Percentiles rank a stretch among this genome's conserved stretches.
Conservation (phyloP, 2,329 filamentous ascomycete genomes). For the Hansfordia pulvinata region DNA sequence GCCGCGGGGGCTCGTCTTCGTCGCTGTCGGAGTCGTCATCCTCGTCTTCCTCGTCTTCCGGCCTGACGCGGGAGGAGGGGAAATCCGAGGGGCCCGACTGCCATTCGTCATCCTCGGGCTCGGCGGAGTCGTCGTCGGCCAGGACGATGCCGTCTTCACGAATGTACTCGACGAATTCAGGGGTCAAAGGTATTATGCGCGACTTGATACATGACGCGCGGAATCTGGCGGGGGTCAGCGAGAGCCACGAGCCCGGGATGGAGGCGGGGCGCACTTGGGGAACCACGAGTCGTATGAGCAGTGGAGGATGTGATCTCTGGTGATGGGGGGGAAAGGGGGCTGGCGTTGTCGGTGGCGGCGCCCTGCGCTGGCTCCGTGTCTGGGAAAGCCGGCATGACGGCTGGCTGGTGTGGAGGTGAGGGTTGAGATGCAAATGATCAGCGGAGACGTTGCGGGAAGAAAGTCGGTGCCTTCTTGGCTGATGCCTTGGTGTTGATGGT, state of each 20-base stretch:
- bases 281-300: constrained; percentile 95
- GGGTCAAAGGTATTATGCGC: constrained; percentile 63
- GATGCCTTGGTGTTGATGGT: neutral
- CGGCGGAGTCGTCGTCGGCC: constrained; percentile 47
- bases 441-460: too few relatives aligned
- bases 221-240: constrained; percentile 38
- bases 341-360: constrained; percentile 5
- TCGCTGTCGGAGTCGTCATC: constrained; percentile 31
- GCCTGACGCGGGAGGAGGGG: constrained; percentile 16
- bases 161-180: constrained; percentile 72
- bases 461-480: too few relatives aligned
- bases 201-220: constrained; percentile 74
- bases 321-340: constrained; percentile 61
- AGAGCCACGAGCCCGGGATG: neutral
- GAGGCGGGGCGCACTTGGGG: constrained; percentile 41
- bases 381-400: constrained; percentile 15
- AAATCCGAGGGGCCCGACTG: constrained; percentile 31
- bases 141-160: constrained; percentile 87
- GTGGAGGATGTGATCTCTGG: constrained; percentile 76
- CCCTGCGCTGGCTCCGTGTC: constrained; percentile 8
- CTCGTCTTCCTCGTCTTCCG: constrained; percentile 19
- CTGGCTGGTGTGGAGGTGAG: too few relatives aligned
- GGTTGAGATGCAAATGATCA: too few relatives aligned
- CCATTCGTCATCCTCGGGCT: constrained; percentile 38
- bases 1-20: constrained; percentile 27